Conservation (phyloP, 495 filamentous ascomycete genomes). For the Neurospora sp. region DNA sequence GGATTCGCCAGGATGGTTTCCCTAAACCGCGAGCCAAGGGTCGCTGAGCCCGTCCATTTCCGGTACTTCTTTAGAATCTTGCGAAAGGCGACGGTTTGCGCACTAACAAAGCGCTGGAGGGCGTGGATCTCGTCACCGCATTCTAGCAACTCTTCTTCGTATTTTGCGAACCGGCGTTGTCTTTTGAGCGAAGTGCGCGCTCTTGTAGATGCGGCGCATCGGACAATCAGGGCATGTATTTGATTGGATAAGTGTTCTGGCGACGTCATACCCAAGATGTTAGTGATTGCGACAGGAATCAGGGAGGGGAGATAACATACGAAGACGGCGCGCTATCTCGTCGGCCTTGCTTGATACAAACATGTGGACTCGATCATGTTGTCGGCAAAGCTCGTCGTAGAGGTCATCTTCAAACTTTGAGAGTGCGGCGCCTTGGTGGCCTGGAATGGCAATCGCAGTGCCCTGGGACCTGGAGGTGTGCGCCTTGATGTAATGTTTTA, state of each 20-base stretch:
- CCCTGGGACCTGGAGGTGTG: constrained; percentile 52
- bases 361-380: constrained; percentile 57
- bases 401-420: constrained; percentile 51
- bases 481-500: constrained; percentile 63
- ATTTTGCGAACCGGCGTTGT: constrained; percentile 38
- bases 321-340: constrained; percentile 51
- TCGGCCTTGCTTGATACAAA: constrained; percentile 64
- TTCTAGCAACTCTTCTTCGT: constrained; percentile 30
- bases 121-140: constrained; percentile 53
- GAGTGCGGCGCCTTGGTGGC: constrained; percentile 41
- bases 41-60: constrained; percentile 59
- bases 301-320: constrained; percentile 23
- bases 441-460: constrained; percentile 56
- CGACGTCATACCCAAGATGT: background rate
- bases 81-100: constrained; percentile 54
- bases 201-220: constrained; percentile 24
- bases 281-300: background rate
- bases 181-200: constrained; percentile 24
- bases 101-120: constrained; percentile 50
- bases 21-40: constrained; percentile 47
- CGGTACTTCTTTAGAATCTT: constrained; percentile 71
- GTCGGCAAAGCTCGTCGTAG: constrained; percentile 47
- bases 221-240: constrained; percentile 36
- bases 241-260: constrained; percentile 43
- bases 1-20: constrained; percentile 44